These are phyloP conservation scores for Colletotrichum cordylinicola DNA, from an alignment of 2,329 filamentous ascomycete genomes.

Conservation along the genomic window DNA sequence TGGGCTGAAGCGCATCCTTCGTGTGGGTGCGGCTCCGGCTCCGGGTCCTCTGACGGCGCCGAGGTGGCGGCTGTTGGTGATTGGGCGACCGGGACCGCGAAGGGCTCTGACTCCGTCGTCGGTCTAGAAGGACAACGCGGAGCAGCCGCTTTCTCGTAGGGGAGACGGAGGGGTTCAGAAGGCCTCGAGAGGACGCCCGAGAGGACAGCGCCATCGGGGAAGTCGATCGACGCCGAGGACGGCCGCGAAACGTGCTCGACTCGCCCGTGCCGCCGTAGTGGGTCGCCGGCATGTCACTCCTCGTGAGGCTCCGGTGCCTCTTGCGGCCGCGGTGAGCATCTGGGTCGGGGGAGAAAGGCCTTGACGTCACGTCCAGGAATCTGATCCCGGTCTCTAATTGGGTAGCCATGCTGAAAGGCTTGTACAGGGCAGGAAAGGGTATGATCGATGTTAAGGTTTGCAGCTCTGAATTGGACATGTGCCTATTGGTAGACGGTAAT, in stretches of 20 bases:
- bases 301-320: slow-evolving; percentile 42
- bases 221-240: slow-evolving; percentile 44
- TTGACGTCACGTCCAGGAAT: slow-evolving; percentile 2
- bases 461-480: background rate
- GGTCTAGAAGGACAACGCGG: slow-evolving; percentile 43
- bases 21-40: slow-evolving; percentile 38
- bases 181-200: slow-evolving; percentile 37
- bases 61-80: slow-evolving; percentile 32
- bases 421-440: background rate
- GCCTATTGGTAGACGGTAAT: background rate
- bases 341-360: slow-evolving; percentile 15
- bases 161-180: slow-evolving; percentile 36
- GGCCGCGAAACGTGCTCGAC: slow-evolving; percentile 47
- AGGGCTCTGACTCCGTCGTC: slow-evolving; percentile 50
- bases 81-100: slow-evolving; percentile 42
- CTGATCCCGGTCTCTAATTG: slow-evolving; percentile 1
- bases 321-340: slow-evolving; percentile 39
- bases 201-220: slow-evolving; percentile 37
- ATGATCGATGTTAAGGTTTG: background rate
- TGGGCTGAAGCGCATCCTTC: background rate
- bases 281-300: slow-evolving; percentile 34
- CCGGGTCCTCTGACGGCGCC: slow-evolving; percentile 42
- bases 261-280: slow-evolving; percentile 44
- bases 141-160: slow-evolving; percentile 48
- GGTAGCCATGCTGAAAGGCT: background rate